phyloP scores from a whole-genome alignment of 1,139 yeast genomes.

The Candida albicans region DNA sequence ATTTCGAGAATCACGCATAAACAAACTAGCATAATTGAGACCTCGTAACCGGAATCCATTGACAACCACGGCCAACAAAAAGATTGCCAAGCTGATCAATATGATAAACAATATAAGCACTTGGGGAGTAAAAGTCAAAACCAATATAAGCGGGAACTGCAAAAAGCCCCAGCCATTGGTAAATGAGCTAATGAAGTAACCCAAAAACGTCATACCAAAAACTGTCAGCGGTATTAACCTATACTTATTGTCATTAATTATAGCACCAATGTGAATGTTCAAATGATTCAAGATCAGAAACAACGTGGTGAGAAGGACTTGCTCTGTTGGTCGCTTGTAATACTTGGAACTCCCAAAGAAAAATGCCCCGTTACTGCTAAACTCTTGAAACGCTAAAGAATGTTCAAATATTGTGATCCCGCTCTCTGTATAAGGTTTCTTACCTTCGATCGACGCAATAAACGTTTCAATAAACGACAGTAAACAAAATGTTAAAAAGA shows the following conservation, averaged over 20 bases:
- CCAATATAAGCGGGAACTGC: constrained; percentile 54
- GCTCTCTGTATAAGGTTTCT: constrained; percentile 60
- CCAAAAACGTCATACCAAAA: constrained; percentile 51
- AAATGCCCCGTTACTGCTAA: constrained; percentile 43
- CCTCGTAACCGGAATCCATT: constrained; percentile 52
- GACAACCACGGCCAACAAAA: constrained; percentile 55
- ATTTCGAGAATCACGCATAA: constrained; percentile 30
- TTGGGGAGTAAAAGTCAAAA: constrained; percentile 63
- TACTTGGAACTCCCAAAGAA: constrained; percentile 25
- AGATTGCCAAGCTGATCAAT: constrained; percentile 50
- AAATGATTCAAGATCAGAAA: constrained; percentile 57
- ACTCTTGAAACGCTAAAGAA: constrained; percentile 72
- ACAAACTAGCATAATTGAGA: constrained; percentile 49
- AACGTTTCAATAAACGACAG: constrained; percentile 74
- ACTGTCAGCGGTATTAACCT: constrained; percentile 63
- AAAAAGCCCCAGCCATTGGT: constrained; percentile 35
- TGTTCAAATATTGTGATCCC: constrained; percentile 75
- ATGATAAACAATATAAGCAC: constrained; percentile 52
- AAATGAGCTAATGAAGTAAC: constrained; percentile 42
- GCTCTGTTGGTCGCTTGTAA: constrained; percentile 48
- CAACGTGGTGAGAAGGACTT: constrained; percentile 50
- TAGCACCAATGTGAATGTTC: constrained; percentile 57
- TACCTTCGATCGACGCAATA: constrained; percentile 58
- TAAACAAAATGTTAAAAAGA: constrained; percentile 59
- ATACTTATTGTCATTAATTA: constrained; percentile 51